Percentiles rank a stretch among this genome's conserved stretches.
phyloP scores from a whole-genome alignment of 2,329 filamentous ascomycete genomes.

The Mycocentrospora acerina region DNA sequence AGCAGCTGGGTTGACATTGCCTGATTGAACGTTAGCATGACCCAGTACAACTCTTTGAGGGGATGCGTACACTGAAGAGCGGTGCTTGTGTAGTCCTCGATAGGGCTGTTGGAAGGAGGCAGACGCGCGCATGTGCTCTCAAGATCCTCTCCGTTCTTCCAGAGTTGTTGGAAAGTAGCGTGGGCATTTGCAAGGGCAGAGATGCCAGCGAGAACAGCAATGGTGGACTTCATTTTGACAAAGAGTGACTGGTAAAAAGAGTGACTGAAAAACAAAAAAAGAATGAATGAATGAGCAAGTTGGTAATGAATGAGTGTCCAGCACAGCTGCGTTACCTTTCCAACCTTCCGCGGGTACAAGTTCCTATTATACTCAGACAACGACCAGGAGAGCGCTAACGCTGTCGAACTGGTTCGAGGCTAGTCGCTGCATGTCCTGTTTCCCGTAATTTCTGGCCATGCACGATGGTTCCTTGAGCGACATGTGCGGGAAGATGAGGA shows the following conservation, averaged over 20 bases:
- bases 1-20: constrained; percentile 28
- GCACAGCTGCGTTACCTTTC: constrained; percentile 31
- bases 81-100: constrained; percentile 33
- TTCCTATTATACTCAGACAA: constrained; percentile 16
- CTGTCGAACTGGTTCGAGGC: constrained; percentile 15
- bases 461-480: constrained; percentile 21
- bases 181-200: constrained; percentile 30
- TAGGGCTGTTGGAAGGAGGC: constrained; percentile 29
- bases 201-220: constrained; percentile 28
- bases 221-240: constrained; percentile 27
- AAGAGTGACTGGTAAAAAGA: constrained; percentile 27
- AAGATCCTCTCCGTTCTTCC: constrained; percentile 33
- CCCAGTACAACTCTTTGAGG: no score
- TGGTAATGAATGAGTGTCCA: constrained; percentile 31
- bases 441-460: constrained; percentile 5
- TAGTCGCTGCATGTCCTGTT: constrained; percentile 11
- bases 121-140: constrained; percentile 32
- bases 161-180: constrained; percentile 34
- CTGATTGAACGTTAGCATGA: constrained; percentile 1
- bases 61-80: constrained; percentile 25
- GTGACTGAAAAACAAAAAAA: constrained; percentile 22
- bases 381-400: constrained; percentile 12
- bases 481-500: constrained; percentile 19
- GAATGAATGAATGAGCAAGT: constrained; percentile 18
- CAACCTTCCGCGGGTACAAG: constrained; percentile 7